Base-by-base conservation (phyloP, 2,329 filamentous ascomycete species). In the Fusarium sp. region DNA sequence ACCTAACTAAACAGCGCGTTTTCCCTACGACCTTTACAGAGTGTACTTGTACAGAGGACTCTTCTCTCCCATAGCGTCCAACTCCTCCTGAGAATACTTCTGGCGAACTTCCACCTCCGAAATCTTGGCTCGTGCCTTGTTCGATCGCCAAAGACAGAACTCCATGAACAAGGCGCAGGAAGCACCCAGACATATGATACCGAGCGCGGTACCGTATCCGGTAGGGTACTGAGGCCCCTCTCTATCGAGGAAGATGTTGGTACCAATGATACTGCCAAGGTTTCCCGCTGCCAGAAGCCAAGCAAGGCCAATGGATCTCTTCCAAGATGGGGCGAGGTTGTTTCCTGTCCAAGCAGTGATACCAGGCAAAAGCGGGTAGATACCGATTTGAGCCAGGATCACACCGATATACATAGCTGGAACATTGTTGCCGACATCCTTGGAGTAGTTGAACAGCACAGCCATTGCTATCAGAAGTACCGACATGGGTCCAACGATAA, bases 221-320 rank as follows among this genome's bases (percentile, higher is more conserved):
- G 80, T 78, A 2, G 71, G 75, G 65, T 82, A 83, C 16, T 50
- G 64, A 3, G 82, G 81, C 2, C 71, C 77, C 52, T 81, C 73
- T n/a, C 62, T 73, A 10, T 74, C 71, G 9, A 81, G 65, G 60
- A 81, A 83, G 55, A 83, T 79, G 63, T 82, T 81, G 18, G 74
- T 77, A 44, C 79, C 79, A n/a, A 82, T 71, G 27, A 79, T 53
- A 44, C 79, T 71, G 3, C 73, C 70, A 11, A 75, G 51, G 11
- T 75, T 75, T 43, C 68, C 75, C 2, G 72, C 66, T 0, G 71
- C 61, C 9, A 76, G 34, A 12, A 74, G 62, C 70, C 67, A 66
- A 5, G 73, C 74, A n/a, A 76, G 72, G 3, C 74, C 70, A 7
- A 76, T 73, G 0, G 71, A 71, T 9, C 73, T 57, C 55, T 76